These are phyloP conservation scores for Arthroderma uncinatum DNA, from an alignment of 2,329 filamentous ascomycete genomes.

Conservation along the genomic window DNA sequence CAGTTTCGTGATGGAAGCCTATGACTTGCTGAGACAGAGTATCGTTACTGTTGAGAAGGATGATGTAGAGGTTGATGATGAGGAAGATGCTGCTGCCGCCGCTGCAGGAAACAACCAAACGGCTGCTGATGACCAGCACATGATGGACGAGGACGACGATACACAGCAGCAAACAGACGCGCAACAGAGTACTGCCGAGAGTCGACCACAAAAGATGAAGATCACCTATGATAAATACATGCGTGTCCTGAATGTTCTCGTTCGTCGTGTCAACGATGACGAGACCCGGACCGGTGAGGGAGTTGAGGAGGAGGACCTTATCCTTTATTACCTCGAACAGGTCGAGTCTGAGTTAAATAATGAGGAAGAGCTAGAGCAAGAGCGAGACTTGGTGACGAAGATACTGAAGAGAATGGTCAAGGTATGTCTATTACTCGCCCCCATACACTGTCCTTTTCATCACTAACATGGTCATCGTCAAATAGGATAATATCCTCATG, in stretches of 20 bases:
- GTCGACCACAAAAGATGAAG: slow-evolving; percentile 55
- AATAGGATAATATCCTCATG: slow-evolving; percentile 49
- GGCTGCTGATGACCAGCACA: slow-evolving; percentile 24
- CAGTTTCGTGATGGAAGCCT: slow-evolving; percentile 82
- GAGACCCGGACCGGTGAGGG: slow-evolving; percentile 67
- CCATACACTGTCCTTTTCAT: background rate
- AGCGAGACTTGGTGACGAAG: slow-evolving; percentile 64
- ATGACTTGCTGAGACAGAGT: slow-evolving; percentile 78
- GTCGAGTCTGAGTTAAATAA: slow-evolving; percentile 70
- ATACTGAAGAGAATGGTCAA: slow-evolving; percentile 94
- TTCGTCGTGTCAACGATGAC: slow-evolving; percentile 72
- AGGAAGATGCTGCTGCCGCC: slow-evolving; percentile 48
- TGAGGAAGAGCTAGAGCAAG: slow-evolving; percentile 68
- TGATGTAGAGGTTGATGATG: slow-evolving; percentile 85
- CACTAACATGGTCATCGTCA: background rate
- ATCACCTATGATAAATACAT: slow-evolving; percentile 96
- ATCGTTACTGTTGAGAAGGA: slow-evolving; percentile 98
- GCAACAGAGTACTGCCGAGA: slow-evolving; percentile 32
- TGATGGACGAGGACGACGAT: slow-evolving; percentile 37
- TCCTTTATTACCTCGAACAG: slow-evolving; percentile 86
- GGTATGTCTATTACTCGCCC: slow-evolving; percentile 43
- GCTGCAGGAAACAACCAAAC: slow-evolving; percentile 16
- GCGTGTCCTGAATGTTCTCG: slow-evolving; percentile 74
- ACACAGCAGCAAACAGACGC: slow-evolving; percentile 43
- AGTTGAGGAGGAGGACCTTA: slow-evolving; percentile 67